Percentiles rank a stretch among this genome's conserved stretches.
Conservation (phyloP, 2,329 filamentous ascomycete species). For the Lecanicillium sp. region DNA sequence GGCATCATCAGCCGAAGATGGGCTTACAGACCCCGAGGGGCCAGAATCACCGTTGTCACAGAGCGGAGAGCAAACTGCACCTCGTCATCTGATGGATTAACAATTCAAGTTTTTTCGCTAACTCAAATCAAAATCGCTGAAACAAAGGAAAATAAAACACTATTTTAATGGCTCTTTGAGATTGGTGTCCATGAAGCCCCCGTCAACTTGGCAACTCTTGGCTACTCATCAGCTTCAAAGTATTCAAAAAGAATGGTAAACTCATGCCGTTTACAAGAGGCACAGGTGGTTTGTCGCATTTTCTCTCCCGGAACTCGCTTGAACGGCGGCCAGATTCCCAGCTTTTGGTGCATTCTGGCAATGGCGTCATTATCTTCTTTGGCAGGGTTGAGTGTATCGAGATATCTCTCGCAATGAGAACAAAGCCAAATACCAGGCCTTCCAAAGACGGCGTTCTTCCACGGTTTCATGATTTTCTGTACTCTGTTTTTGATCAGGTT, state of each 20-base stretch:
- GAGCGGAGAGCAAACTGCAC: constrained; percentile 1
- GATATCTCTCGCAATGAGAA: constrained; percentile 8
- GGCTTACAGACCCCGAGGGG: background rate
- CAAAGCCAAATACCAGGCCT: constrained; percentile 14
- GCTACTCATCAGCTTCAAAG: background rate
- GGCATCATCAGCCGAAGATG: constrained; percentile 6
- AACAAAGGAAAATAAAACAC: too few relatives aligned
- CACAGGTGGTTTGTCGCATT: constrained; percentile 10
- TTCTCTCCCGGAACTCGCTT: constrained; percentile 4
- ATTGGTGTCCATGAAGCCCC: too few relatives aligned
- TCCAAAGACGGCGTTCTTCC: background rate
- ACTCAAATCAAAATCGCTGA: too few relatives aligned
- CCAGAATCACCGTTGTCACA: constrained; percentile 6
- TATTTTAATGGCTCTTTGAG: too few relatives aligned
- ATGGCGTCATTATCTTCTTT: background rate
- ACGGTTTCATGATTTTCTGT: background rate
- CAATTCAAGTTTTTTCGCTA: too few relatives aligned
- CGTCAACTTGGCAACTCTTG: too few relatives aligned
- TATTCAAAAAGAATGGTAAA: constrained; percentile 10
- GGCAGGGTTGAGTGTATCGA: constrained; percentile 4
- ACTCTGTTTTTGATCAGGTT: too few relatives aligned
- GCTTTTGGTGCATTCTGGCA: background rate
- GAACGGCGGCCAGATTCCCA: constrained; percentile 11
- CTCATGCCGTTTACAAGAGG: constrained; percentile 6
- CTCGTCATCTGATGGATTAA: constrained; percentile 7